Evolutionary conservation across 768 basidiomycete genomes (phyloP), one percentile per base, ranked within the genome.

Genomic region (Mycena olivaceomarginata): DNA sequence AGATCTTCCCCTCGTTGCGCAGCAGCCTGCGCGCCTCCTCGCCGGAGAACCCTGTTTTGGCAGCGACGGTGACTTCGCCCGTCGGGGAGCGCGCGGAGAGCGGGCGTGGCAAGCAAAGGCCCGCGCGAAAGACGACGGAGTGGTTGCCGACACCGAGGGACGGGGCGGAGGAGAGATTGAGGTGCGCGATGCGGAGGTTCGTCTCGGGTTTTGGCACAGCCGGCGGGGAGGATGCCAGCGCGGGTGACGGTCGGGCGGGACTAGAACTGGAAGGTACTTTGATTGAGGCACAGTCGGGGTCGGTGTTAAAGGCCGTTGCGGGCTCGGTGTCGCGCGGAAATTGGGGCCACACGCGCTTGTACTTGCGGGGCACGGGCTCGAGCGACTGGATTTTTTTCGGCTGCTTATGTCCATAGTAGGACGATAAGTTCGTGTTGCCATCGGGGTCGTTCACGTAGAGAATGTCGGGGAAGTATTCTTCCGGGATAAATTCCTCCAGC

Each of bases 51-150:
- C 85, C 85, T 46, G 84, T 82, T 69, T 86, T 86, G 1, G 82
- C 85, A 37, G 78, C 80, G 48, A 86, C 85, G 4, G 77, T 67
- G 59, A 85, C 83, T 43, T 41, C 82, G 59, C 81, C 80, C 20
- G 84, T 82, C 20, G 70, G 80, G 46, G 84, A 82, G 72, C 71
- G 53, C 15, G 40, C 37, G n/a, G 82, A 77, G 15, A 87, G 51
- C 16, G 84, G 80, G 4, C 77, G 81, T 4, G 89, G 89, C 1
- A 90, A 81, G 22, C 86, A 85, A 79, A 88, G 85, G n/a, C 85
- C 84, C 7, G 83, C 85, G 57, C 83, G 83, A 77, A 85, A 84
- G 9, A 89, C 89, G 63, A 76, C 12, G 0, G 89, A 90, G 79
- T 90, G 89, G 74, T 87, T 41, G 0, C 89, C 89, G 0, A 5